Base-by-base conservation (phyloP, 1,139 yeast genomes). In the Suhomyces bokatorum region DNA sequence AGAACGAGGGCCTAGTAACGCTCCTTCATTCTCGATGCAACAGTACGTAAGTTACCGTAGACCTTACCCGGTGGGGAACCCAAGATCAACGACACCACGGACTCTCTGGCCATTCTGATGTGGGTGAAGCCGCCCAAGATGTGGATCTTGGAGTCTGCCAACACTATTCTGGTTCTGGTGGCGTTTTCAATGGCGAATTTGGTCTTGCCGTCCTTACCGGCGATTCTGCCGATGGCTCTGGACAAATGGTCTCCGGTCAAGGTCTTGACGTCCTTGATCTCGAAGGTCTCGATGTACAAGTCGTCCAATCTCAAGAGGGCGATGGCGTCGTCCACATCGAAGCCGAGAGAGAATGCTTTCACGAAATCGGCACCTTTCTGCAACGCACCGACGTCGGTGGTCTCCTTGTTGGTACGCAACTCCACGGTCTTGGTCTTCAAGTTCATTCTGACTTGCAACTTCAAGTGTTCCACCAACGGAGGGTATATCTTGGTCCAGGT, bases 21-120 rank as follows among this genome's bases (percentile, higher is more conserved):
- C 70, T 95, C 99, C 74, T 95, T 93, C 85, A 95, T 80, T 71
- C 99, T 82, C 17, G 97, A 88, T 43, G 98, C 96, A 57, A 95
- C 95, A 35, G 96, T 90, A 70, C 99, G 87, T 64, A 95, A 78
- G 69, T 93, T 93, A 54, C 98, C 98, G 66, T 93, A 93, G 48
- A 93, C 97, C 70, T 93, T 93, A 52, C 98, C 98, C 37, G 99
- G 99, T 39, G 99, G 99, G 48, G 96, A 86, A 71, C 99, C 99
- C 61, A 93, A 79, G 71, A 93, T 93, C 62, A 93, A 78, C 50
- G 95, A 83, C 49, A 93, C 97, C 34, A 93, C 96, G 6, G 98
- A 85, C 67, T 90, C 97, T 73, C 98, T 81, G 17, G 99, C 99
- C 85, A 93, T 91, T 73, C 95, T 83, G 57, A 93, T 93, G 65